Conservation (phyloP, 805 yeast genomes). For the Candida adriatica region DNA sequence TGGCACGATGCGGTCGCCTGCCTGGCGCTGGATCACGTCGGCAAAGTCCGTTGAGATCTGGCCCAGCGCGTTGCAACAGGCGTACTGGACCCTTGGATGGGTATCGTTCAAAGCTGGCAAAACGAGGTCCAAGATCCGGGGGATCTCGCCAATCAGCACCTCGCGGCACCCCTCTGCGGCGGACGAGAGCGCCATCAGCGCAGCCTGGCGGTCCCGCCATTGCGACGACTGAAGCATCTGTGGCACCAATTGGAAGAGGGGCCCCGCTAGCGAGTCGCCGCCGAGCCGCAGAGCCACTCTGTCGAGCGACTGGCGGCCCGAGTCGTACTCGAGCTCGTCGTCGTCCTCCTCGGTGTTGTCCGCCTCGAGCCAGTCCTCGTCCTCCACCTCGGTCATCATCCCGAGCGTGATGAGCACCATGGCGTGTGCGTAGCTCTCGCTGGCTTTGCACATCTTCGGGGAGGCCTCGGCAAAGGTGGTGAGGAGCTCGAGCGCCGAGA, state of each 20-base stretch:
- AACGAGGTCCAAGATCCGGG: conserved; percentile 75
- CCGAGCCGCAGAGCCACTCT: conserved; percentile 79
- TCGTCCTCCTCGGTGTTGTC: conserved; percentile 75
- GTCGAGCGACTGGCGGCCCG: conserved; percentile 93
- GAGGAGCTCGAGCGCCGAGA: conserved; percentile 81
- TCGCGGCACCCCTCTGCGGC: conserved; percentile 98
- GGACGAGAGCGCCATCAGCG: conserved; percentile 91
- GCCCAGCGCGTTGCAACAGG: conserved; percentile 94
- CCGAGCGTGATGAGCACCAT: conserved; percentile 69
- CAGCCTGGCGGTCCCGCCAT: conserved; percentile 97
- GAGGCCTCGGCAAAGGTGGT: conserved; percentile 90
- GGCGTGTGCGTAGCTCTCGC: conserved; percentile 61
- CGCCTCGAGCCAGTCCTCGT: conserved; percentile 82
- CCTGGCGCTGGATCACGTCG: conserved; percentile 73
- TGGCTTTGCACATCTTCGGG: conserved; percentile 89
- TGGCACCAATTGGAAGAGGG: conserved; percentile 81
- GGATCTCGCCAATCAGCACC: conserved; percentile 73
- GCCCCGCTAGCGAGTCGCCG: conserved; percentile 78
- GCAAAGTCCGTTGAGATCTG: conserved; percentile 97
- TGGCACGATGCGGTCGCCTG: conserved; percentile 77
- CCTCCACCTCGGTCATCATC: conserved; percentile 91
- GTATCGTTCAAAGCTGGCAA: conserved; percentile 78
- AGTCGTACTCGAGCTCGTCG: conserved; percentile 81
- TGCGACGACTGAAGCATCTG: conserved; percentile 66
- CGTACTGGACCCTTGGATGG: conserved; percentile 94